A percentile compares a stretch with the other conserved stretches of the same genome.
phyloP scores from a whole-genome alignment of 441 rosid genomes.

The Dalechampia spathulata region DNA sequence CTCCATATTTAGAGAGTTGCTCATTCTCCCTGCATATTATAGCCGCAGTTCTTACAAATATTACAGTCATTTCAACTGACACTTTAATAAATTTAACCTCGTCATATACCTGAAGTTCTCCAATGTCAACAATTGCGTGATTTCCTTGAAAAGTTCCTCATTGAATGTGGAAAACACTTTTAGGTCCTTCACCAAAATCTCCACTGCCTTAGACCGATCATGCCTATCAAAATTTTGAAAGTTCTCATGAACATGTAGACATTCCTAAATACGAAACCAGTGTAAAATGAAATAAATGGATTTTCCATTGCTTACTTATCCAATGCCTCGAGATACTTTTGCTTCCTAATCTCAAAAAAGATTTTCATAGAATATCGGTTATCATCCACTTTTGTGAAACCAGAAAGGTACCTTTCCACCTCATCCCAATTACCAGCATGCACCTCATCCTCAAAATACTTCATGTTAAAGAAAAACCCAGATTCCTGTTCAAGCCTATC shows the following conservation, averaged over 20 bases:
- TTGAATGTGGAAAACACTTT: conserved; percentile 95
- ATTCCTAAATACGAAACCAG: not conserved
- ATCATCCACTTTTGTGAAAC: conserved; percentile 97
- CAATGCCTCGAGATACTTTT: conserved; percentile 97
- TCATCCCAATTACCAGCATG: conserved; percentile 96
- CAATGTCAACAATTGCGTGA: conserved; percentile 85
- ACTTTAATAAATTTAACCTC: conserved; percentile 2
- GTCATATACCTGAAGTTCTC: conserved; percentile 73
- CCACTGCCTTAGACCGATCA: conserved; percentile 94
- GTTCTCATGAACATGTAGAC: conserved; percentile 9
- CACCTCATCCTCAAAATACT: conserved; percentile 96
- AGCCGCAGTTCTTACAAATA: conserved; percentile 13
- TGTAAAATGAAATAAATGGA: not conserved
- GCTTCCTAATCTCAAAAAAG: conserved; percentile 98
- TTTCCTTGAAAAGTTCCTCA: conserved; percentile 96
- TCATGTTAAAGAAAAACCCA: conserved; percentile 97
- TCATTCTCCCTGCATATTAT: conserved; percentile 74
- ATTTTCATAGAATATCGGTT: conserved; percentile 98
- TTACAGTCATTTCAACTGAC: conserved; percentile 1
- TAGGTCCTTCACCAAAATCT: conserved; percentile 84
- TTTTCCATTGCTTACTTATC: conserved; percentile 53
- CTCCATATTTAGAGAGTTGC: conserved; percentile 93
- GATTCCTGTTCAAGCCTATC: conserved; percentile 97
- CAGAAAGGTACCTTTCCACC: conserved; percentile 93
- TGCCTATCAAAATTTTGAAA: conserved; percentile 42